Percentiles rank a stretch among this genome's conserved stretches.
Conservation (phyloP, 2,329 filamentous ascomycete species). For the Mycosphaerella sp. region DNA sequence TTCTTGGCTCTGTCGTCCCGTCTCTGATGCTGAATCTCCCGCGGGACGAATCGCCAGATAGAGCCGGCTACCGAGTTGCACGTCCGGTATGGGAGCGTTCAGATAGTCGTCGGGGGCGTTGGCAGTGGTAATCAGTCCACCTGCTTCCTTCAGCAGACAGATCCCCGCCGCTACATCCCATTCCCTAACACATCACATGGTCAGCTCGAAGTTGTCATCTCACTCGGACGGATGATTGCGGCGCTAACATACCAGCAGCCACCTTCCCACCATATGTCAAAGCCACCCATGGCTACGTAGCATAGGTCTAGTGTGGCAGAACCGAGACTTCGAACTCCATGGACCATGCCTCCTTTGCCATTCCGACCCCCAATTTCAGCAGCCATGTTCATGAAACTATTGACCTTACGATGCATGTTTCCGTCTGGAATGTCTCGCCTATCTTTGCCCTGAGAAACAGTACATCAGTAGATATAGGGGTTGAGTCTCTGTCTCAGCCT, state of each 20-base stretch:
- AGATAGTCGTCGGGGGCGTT: conserved; percentile 58
- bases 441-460: conserved; percentile 55
- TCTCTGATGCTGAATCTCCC: conserved; percentile 55
- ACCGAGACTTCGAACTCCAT: conserved; percentile 65
- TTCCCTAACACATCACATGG: conserved; percentile 40
- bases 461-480: background rate
- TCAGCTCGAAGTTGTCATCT: conserved; percentile 8
- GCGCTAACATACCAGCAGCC: conserved; percentile 38
- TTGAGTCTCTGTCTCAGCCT: background rate
- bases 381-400: conserved; percentile 70
- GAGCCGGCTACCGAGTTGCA: conserved; percentile 58
- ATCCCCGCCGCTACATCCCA: conserved; percentile 76
- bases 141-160: conserved; percentile 65
- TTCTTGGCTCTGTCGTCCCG: conserved; percentile 61
- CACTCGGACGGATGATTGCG: background rate
- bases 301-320: conserved; percentile 68
- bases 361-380: conserved; percentile 55
- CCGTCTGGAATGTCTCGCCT: conserved; percentile 58
- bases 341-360: conserved; percentile 71
- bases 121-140: conserved; percentile 65
- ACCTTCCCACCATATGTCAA: conserved; percentile 80
- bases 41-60: conserved; percentile 69
- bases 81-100: conserved; percentile 53
- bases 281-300: conserved; percentile 64
- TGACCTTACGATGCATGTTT: conserved; percentile 64